Base-by-base conservation (phyloP, 208 protist species). In the Cochliopodium minus region DNA sequence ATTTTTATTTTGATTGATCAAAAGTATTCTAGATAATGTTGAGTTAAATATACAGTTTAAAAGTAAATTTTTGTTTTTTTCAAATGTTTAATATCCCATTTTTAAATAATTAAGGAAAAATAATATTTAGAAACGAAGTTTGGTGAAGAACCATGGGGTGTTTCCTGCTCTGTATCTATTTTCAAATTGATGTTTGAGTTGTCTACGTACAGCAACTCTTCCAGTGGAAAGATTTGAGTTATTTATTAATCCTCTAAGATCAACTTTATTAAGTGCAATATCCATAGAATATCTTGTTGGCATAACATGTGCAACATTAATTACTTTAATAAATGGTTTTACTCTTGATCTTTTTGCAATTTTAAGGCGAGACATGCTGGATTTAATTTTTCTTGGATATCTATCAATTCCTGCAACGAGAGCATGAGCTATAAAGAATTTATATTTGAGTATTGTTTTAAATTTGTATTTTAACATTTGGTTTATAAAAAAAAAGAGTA, bases 301-400 rank as follows among this genome's bases (percentile, higher is more conserved):
- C 78, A 97, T 87, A 66, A 97, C 77, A 84, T 97, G 92, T 73
- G 85, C 90, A 85, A 91, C 89, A 86, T 97, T 97, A 74, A 95
- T 75, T 34, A 92, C 74, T 72, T 92, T 93, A 59, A 96, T 76
- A 78, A 96, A 96, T 67, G 90, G 81, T 64, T 77, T 83, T 38
- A 97, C 73, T 61, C 78, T 73, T 52, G 85, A 90, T 67, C 87
- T 76, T 69, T 84, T 80, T 33, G 75, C 59, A 48, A 94, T 85
- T 34, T 71, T 77, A 66, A 88, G 87, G 76, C 87, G 79, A 71
- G 69, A 78, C 91, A 96, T 97, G 35, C 72, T 67, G 62, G 82
- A 86, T 61, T 83, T 74, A 36, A 96, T 77, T 75, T 88, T 86
- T 64, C 79, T 81, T 58, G 92, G 92, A 77, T 85, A 85, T 65